phyloP scores from a whole-genome alignment of 371 early-diverging fungal genomes.

The Blastocladiella emersonii region DNA sequence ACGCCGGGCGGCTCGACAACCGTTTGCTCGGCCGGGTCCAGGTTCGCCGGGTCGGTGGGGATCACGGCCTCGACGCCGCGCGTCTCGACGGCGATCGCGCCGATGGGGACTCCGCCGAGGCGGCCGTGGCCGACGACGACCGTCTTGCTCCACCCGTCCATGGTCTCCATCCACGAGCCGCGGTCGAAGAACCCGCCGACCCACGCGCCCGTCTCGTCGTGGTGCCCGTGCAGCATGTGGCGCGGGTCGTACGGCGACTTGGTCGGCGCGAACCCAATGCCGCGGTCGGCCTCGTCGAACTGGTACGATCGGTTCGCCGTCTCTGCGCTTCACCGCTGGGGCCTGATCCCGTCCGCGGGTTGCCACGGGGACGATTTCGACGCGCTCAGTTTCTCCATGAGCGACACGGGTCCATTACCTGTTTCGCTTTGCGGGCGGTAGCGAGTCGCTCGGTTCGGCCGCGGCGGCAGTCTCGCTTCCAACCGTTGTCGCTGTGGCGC shows the following conservation, averaged over 20 bases:
- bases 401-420: too few relatives aligned
- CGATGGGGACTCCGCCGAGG: slow-evolving; percentile 92
- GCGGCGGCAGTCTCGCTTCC: too few relatives aligned
- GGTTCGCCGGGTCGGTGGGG: slow-evolving; percentile 89
- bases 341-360: too few relatives aligned
- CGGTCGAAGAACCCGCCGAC: slow-evolving; percentile 83
- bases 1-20: slow-evolving; percentile 91
- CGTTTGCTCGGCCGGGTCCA: slow-evolving; percentile 74
- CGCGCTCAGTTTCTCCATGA: not conserved
- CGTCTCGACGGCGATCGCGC: slow-evolving; percentile 93
- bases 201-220: slow-evolving; percentile 45
- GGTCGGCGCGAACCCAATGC: slow-evolving; percentile 51
- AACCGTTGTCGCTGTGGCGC: slow-evolving; percentile 17
- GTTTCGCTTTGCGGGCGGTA: too few relatives aligned
- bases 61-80: slow-evolving; percentile 79
- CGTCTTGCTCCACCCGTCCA: slow-evolving; percentile 51
- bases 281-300: slow-evolving; percentile 54
- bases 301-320: too few relatives aligned
- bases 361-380: too few relatives aligned
- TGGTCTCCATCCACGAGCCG: slow-evolving; percentile 73
- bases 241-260: slow-evolving; percentile 86
- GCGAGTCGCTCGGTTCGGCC: not conserved
- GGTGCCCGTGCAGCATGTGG: slow-evolving; percentile 69
- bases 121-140: slow-evolving; percentile 89
- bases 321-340: too few relatives aligned